phyloP scores from a whole-genome alignment of 2,329 filamentous ascomycete genomes.

The Erysiphe pulchra region DNA sequence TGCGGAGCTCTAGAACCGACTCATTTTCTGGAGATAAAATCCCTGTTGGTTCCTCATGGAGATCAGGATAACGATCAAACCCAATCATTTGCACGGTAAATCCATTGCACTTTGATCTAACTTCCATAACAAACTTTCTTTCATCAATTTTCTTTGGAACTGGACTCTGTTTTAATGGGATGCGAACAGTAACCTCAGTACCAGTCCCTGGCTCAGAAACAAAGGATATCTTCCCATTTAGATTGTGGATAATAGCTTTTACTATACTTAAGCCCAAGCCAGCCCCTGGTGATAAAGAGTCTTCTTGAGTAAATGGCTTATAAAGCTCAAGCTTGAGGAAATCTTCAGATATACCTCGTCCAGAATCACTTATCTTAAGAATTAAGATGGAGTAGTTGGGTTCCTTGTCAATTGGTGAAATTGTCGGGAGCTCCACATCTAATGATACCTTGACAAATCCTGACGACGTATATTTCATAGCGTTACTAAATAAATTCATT shows the following conservation, averaged over 20 bases:
- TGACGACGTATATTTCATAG: constrained; percentile 31
- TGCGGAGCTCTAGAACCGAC: constrained; percentile 9
- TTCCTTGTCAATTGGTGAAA: constrained; percentile 2
- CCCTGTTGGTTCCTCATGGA: constrained; percentile 11
- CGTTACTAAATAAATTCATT: constrained; percentile 37
- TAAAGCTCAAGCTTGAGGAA: constrained; percentile 33
- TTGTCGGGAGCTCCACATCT: constrained; percentile 7
- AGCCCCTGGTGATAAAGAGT: constrained; percentile 30
- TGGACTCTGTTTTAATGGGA: constrained; percentile 7
- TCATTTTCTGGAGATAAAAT: constrained; percentile 10
- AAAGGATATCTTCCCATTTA: constrained; percentile 32
- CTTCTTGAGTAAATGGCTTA: constrained; percentile 36
- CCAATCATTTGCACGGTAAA: constrained; percentile 7
- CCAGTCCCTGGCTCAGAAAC: constrained; percentile 25
- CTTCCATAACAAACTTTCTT: constrained; percentile 4
- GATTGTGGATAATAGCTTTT: constrained; percentile 28
- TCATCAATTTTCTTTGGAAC: constrained; percentile 1
- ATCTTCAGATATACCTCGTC: constrained; percentile 35
- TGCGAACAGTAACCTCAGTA: constrained; percentile 20
- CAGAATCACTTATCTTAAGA: constrained; percentile 32
- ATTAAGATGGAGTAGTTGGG: constrained; percentile 6
- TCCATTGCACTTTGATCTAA: constrained; percentile 4
- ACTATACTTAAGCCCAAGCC: constrained; percentile 40
- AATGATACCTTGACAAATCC: constrained; percentile 24
- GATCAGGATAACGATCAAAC: constrained; percentile 11